Percentiles rank a stretch among this genome's conserved stretches.
phyloP scores from a whole-genome alignment of 805 yeast species.

The Starmerella roubikii region DNA sequence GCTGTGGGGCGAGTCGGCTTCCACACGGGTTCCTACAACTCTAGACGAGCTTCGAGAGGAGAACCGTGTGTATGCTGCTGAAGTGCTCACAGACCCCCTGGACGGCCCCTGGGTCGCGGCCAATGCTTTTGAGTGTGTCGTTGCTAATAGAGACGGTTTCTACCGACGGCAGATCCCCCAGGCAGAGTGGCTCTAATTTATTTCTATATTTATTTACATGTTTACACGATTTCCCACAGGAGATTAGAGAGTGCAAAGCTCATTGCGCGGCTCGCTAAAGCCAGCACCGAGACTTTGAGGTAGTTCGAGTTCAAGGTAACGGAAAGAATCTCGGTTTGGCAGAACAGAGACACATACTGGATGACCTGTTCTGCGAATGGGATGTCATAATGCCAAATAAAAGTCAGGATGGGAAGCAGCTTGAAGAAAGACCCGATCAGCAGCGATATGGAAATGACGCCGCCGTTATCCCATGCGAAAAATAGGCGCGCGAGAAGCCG shows the following conservation, averaged over 20 bases:
- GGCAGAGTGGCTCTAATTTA: constrained; percentile 32
- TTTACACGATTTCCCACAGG: constrained; percentile 7
- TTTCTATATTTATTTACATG: background rate
- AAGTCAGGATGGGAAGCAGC: constrained; percentile 78
- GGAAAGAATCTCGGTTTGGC: constrained; percentile 50
- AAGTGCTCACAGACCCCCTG: constrained; percentile 49
- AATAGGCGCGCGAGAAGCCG: constrained; percentile 26
- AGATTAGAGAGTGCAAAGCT: background rate
- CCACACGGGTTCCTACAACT: constrained; percentile 27
- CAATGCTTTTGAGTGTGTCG: constrained; percentile 41
- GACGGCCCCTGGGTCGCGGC: constrained; percentile 77
- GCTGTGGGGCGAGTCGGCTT: background rate
- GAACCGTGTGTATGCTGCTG: constrained; percentile 62
- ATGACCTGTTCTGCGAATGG: constrained; percentile 48
- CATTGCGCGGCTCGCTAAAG: constrained; percentile 10
- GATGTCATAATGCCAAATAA: constrained; percentile 95
- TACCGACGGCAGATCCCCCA: constrained; percentile 27
- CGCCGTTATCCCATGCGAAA: constrained; percentile 30
- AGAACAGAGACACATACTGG: constrained; percentile 45
- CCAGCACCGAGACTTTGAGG: constrained; percentile 22
- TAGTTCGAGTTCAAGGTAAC: constrained; percentile 32
- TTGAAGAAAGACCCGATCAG: constrained; percentile 67
- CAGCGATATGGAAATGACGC: constrained; percentile 49
- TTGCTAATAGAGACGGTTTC: constrained; percentile 33
- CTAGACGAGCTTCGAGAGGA: constrained; percentile 68